A percentile compares a stretch with the other conserved stretches of the same genome.
phyloP scores from a whole-genome alignment of 345 rosid species.

The Hypericum androsaemum region DNA sequence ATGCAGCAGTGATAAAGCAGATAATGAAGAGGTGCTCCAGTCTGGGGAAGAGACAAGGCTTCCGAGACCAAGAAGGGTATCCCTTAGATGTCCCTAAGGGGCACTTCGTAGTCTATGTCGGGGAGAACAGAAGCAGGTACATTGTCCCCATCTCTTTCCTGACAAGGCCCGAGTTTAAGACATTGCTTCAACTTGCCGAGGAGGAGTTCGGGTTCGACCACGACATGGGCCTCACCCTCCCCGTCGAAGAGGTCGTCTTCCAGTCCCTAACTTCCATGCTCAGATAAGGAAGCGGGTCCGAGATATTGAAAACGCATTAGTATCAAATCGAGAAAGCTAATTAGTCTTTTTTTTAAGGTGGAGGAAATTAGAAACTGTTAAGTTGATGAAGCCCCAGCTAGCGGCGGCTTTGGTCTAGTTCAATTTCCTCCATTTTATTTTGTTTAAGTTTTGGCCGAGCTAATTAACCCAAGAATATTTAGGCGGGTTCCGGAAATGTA shows the following conservation, averaged over 20 bases:
- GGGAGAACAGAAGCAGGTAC: slow-evolving; percentile 3
- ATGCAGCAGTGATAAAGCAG: not conserved
- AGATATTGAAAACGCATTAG: too few relatives aligned
- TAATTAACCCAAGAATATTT: too few relatives aligned
- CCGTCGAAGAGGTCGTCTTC: slow-evolving; percentile 3
- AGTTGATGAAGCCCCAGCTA: too few relatives aligned
- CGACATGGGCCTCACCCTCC: slow-evolving; percentile 1
- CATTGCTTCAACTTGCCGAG: not conserved
- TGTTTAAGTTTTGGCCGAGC: too few relatives aligned
- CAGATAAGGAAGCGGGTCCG: too few relatives aligned
- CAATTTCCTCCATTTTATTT: too few relatives aligned
- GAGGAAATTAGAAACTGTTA: too few relatives aligned
- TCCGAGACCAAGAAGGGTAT: not conserved
- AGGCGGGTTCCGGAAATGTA: too few relatives aligned
- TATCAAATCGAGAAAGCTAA: too few relatives aligned
- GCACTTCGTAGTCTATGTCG: slow-evolving; percentile 1
- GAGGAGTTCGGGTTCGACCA: slow-evolving; percentile 5
- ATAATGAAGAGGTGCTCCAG: slow-evolving; percentile 2
- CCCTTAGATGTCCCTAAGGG: slow-evolving; percentile 1
- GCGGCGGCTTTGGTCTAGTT: too few relatives aligned
- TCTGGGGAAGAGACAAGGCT: not conserved
- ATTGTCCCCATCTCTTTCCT: slow-evolving; percentile 5
- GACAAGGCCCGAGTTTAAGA: not conserved
- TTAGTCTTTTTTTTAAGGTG: too few relatives aligned
- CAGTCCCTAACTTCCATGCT: slow-evolving; percentile 6